These are phyloP conservation scores for Boechera divaricarpa DNA, from an alignment of 345 rosid genomes.

Conservation along the genomic window DNA sequence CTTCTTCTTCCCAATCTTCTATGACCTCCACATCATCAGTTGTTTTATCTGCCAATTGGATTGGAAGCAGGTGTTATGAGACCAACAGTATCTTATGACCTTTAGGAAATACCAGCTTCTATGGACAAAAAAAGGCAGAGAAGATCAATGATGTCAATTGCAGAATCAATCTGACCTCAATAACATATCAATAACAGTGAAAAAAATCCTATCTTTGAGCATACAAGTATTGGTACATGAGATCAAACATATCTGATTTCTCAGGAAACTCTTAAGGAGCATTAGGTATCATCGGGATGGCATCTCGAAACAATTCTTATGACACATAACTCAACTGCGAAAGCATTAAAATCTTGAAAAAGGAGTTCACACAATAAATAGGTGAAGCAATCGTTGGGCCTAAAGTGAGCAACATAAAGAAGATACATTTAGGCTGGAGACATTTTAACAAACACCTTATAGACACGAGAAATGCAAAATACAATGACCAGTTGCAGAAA, in stretches of 20 bases:
- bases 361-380: neutral
- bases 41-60: slow-evolving; percentile 53
- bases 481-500: neutral
- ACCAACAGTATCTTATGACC: slow-evolving; percentile 15
- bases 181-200: neutral
- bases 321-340: neutral
- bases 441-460: slow-evolving; percentile 45
- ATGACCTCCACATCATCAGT: slow-evolving; percentile 57
- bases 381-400: slow-evolving; percentile 13
- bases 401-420: neutral
- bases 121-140: slow-evolving; percentile 10
- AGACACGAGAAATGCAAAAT: slow-evolving; percentile 24
- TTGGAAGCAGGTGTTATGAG: neutral
- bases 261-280: neutral
- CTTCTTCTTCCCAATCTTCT: slow-evolving; percentile 80
- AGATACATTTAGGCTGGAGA: neutral
- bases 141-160: neutral
- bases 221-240: neutral
- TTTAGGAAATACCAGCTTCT: slow-evolving; percentile 15
- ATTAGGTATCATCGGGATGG: too few relatives aligned
- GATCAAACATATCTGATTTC: neutral
- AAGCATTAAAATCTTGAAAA: neutral
- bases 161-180: neutral
- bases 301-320: neutral
- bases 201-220: slow-evolving; percentile 2